Evolutionary conservation across 2,329 filamentous ascomycete species (phyloP), one percentile per base, ranked within the genome.

Genomic region (Rhytidhysteron rufulum): DNA sequence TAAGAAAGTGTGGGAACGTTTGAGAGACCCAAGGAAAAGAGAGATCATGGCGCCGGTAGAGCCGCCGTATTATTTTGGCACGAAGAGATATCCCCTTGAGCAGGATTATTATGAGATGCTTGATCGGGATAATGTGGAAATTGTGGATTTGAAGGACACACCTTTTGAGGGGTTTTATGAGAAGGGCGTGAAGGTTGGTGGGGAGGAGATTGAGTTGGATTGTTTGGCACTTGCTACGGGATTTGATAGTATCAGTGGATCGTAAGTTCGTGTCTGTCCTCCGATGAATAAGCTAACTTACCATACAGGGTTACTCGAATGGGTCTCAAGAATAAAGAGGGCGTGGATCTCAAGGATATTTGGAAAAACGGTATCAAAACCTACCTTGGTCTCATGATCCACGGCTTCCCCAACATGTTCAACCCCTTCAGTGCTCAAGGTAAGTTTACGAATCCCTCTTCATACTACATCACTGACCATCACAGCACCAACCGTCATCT

Each of bases 191-290:
- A 62, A 78, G 22, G 64, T 62, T 1, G 53, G 57, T 24, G 76
- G 73, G n/a, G 53, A 69, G 25, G 57, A 73, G n/a, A 55, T 76
- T 37, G 65, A 73, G 24, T 69, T 78, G 11, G 79, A 82, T 50
- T 68, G 69, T 10, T 71, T 82, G 17, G 66, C 82, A 34, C 51
- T 67, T 37, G 68, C 57, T 17, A 71, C 61, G 0, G 69, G 70
- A 0, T 73, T 72, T 39, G 68, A 72, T 39, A 57, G 64, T 1
- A 60, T 67, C 40, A 59, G 54, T 1, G 68, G 67, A 16, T 22
- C 18, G 34, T 36, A 62, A n/a, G 34, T 36, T 13, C 18, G 18
- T 22, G 21, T 13, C 13, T 18, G 9, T 22, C 13, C 25, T 4
- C 13, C 11, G 33, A 24, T 4, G 3, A 4, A 17, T 20, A 3